phyloP scores from a whole-genome alignment of 2,329 filamentous ascomycete genomes.

The Leptographium lundbergii region DNA sequence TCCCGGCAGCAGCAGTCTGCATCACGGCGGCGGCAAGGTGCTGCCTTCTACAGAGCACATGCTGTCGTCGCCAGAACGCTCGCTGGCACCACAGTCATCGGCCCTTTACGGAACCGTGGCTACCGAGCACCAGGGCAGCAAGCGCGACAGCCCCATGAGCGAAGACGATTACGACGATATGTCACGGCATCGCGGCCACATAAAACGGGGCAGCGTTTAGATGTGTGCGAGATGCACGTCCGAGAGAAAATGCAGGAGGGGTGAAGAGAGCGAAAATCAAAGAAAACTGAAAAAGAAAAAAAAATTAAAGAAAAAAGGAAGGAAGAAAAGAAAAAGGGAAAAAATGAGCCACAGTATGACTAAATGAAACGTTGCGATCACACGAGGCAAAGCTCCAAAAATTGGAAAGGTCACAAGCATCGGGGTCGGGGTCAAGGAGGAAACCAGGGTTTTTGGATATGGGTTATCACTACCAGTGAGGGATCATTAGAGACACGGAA shows the following conservation, averaged over 20 bases:
- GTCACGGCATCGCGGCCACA: conserved; percentile 21
- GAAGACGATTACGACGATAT: conserved; percentile 33
- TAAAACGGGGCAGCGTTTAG: conserved; percentile 34
- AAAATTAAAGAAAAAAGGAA: too few species aligned
- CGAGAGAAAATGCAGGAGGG: background rate
- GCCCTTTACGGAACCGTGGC: conserved; percentile 17
- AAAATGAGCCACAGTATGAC: background rate
- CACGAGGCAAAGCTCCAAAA: background rate
- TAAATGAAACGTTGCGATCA: background rate
- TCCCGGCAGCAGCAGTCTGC: conserved; percentile 7
- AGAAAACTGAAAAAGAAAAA: background rate
- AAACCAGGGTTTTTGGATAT: background rate
- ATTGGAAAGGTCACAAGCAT: background rate
- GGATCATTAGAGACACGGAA: background rate
- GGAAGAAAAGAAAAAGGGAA: background rate
- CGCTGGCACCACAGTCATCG: background rate
- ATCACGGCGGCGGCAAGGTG: conserved; percentile 18
- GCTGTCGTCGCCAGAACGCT: background rate
- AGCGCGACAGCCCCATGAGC: conserved; percentile 27
- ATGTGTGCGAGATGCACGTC: background rate
- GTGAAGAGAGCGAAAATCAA: too few species aligned
- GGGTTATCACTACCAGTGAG: background rate
- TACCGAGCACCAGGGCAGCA: conserved; percentile 14
- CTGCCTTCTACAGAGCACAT: conserved; percentile 17
- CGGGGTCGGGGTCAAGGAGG: background rate